Evolutionary conservation across 768 basidiomycete species (phyloP), one percentile per base, ranked within the genome.

Genomic region (Termitomyces sp.): DNA sequence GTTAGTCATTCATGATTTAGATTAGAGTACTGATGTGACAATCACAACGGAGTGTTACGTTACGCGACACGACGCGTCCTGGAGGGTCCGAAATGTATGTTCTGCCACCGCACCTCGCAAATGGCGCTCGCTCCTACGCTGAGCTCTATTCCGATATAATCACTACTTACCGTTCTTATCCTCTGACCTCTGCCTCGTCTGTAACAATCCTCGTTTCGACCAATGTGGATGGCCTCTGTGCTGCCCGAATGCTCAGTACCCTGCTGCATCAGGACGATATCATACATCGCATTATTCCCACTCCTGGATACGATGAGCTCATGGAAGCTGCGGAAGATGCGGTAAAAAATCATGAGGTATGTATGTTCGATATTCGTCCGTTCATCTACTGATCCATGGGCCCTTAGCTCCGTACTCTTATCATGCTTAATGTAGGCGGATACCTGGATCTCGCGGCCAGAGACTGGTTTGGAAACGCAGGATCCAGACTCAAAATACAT

Each of bases 211-310:
- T 95, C 55, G 92, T 91, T 46, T 86, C 91, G 2, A 89, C 93
- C 10, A 91, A 95, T 67, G 90, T 94, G 51, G 96, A 99, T 73
- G 91, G 91, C 5, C 75, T 98, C 6, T 94, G 93, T 68, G 94
- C 94, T 10, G 86, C 91, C 5, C 82, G 86, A 45, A 96, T 98
- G 84, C 81, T 98, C 45, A 86, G 89, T 11, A 86, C 87, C 35
- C 75, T 99, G 17, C 85, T 99, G 73, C 89, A 85, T 63, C 91
- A 95, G 63, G 97, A 99, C 77, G 94, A 96, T 63, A 84, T 98
- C 42, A 87, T 89, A 69, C 89, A 98, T 71, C 82, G 91, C 47
- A 83, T 93, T 52, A 86, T 93, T 38, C 97, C 97, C 33, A 86
- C 98, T 1, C 86, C 91, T 14, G 93, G 94, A 1, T 86, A 90